A percentile compares a stretch with the other conserved stretches of the same genome.
phyloP scores from a whole-genome alignment of 2,329 filamentous ascomycete species.

The Trichophyton mentagrophytes region DNA sequence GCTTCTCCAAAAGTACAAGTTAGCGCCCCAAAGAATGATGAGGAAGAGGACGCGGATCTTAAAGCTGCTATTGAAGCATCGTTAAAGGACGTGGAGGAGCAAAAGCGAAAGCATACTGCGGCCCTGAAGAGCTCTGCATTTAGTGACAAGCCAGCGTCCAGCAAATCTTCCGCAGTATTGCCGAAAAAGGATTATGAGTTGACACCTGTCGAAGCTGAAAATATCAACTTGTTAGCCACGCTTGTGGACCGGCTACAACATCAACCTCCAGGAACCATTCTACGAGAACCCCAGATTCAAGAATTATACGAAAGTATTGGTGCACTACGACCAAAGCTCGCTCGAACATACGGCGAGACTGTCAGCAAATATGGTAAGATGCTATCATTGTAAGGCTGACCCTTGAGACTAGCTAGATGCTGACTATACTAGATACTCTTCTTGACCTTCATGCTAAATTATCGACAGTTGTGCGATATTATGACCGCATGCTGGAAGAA shows the following conservation, averaged over 20 bases:
- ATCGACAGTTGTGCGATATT: constrained; percentile 91
- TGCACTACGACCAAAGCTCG: constrained; percentile 81
- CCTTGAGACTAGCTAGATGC: not conserved
- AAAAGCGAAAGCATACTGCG: constrained; percentile 81
- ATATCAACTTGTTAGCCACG: constrained; percentile 91
- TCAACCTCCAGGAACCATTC: constrained; percentile 84
- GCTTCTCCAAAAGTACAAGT: constrained; percentile 33
- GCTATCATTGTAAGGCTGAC: not conserved
- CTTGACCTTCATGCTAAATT: constrained; percentile 90
- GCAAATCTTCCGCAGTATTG: constrained; percentile 41
- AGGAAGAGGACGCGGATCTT: constrained; percentile 84
- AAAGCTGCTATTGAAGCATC: constrained; percentile 94
- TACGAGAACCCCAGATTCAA: constrained; percentile 95
- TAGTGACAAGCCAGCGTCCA: constrained; percentile 36
- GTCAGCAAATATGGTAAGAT: constrained; percentile 94
- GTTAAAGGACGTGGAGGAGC: constrained; percentile 91
- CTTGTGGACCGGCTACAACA: constrained; percentile 89
- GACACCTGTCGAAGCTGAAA: constrained; percentile 85
- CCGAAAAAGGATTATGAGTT: constrained; percentile 92
- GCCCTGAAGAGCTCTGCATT: constrained; percentile 67
- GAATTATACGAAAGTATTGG: constrained; percentile 96
- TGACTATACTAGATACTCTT: constrained; percentile 55
- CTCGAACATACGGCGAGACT: constrained; percentile 90
- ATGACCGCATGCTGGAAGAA: constrained; percentile 96
- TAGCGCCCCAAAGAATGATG: constrained; percentile 34